Evolutionary conservation across 768 basidiomycete genomes (phyloP).

Genomic region (Lactarius sanguifluus): DNA sequence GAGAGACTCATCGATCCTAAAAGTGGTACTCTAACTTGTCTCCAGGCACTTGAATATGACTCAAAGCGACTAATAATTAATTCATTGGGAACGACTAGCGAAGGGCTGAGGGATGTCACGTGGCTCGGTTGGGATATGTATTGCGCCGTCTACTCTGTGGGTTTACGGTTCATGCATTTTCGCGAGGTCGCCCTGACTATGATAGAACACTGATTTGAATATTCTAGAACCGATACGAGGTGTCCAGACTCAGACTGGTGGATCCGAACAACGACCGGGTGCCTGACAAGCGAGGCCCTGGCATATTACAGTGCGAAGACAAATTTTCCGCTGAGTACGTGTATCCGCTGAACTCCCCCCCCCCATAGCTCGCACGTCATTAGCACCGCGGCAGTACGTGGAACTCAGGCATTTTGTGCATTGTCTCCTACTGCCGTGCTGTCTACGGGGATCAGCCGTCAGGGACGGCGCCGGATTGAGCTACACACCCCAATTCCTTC

Average conservation of each 20-base stretch:
- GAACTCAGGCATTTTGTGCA: conserved; percentile 19
- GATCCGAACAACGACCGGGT: conserved; percentile 31
- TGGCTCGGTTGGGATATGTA: conserved; percentile 29
- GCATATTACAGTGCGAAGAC: conserved; percentile 20
- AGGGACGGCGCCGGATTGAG: conserved; percentile 17
- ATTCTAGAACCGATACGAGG: conserved; percentile 31
- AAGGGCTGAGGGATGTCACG: conserved; percentile 13
- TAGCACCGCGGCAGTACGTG: conserved; percentile 14
- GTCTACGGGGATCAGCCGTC: conserved; percentile 28
- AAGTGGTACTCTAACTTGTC: background rate
- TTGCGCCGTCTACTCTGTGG: conserved; percentile 30
- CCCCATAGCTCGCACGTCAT: conserved; percentile 24
- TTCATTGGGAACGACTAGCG: background rate
- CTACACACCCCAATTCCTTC: conserved; percentile 1
- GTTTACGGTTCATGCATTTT: background rate
- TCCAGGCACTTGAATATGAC: conserved; percentile 23
- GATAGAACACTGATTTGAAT: background rate
- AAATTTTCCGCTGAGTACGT: background rate
- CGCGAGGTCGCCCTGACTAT: background rate
- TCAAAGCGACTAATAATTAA: conserved; percentile 12
- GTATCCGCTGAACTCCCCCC: background rate
- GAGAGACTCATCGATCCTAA: background rate
- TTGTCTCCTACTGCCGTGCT: conserved; percentile 29
- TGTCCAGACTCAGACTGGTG: conserved; percentile 25
- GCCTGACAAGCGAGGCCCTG: background rate